A percentile compares a stretch with the other conserved stretches of the same genome.
phyloP scores from a whole-genome alignment of 345 rosid species.

The Cochlearia excelsa region DNA sequence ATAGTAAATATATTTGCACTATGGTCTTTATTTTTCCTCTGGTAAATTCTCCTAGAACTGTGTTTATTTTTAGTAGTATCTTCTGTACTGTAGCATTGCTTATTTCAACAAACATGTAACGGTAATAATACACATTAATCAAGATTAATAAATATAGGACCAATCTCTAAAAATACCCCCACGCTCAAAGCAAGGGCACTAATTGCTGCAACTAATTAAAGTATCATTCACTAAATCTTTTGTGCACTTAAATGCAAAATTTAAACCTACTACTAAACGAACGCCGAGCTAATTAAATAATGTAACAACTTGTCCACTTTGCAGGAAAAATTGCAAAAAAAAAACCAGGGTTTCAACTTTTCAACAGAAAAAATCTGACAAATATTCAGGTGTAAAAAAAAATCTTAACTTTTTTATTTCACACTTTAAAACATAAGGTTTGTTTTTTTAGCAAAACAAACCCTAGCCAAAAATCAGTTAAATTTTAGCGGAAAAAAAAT shows the following conservation, averaged over 20 bases:
- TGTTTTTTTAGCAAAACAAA: too few relatives aligned
- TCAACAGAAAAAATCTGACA: too few relatives aligned
- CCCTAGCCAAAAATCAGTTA: too few relatives aligned
- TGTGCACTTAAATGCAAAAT: constrained; percentile 26
- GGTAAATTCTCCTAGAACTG: not conserved
- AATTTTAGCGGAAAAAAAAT: too few relatives aligned
- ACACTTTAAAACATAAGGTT: too few relatives aligned
- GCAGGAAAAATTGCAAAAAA: too few relatives aligned
- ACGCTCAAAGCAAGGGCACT: constrained; percentile 31
- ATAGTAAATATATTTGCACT: too few relatives aligned
- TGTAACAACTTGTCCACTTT: not conserved
- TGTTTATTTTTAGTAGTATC: not conserved
- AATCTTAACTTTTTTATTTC: too few relatives aligned
- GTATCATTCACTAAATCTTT: constrained; percentile 3
- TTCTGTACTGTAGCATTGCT: constrained; percentile 23
- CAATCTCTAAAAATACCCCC: constrained; percentile 25
- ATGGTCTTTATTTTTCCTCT: too few relatives aligned
- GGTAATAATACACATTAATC: constrained; percentile 16
- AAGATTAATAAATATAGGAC: constrained; percentile 28
- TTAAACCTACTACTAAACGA: constrained; percentile 31
- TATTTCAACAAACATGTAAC: constrained; percentile 20
- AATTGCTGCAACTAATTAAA: constrained; percentile 19
- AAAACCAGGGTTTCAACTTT: too few relatives aligned
- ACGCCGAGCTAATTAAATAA: constrained; percentile 27
- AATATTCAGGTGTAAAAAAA: too few relatives aligned